A percentile compares a stretch with the other conserved stretches of the same genome.
These are phyloP conservation scores for Cucumis melo DNA, from an alignment of 306 rosid species.

Conservation along the genomic window DNA sequence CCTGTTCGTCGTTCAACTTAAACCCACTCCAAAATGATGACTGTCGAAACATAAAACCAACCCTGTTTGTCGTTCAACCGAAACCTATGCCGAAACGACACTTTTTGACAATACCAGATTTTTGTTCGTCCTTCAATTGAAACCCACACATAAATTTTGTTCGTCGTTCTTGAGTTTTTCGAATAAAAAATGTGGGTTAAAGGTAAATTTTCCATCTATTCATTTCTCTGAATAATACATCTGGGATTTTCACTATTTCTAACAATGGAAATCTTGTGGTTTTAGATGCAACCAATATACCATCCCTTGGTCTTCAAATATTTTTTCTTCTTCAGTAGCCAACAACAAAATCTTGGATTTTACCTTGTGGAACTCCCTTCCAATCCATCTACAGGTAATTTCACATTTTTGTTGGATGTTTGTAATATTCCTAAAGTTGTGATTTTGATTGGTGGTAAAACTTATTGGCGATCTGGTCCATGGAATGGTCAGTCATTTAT, in stretches of 20 bases:
- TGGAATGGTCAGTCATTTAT: neutral
- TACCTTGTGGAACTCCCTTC: constrained; percentile 8
- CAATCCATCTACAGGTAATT: neutral
- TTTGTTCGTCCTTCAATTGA: too few relatives aligned
- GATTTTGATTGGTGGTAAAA: neutral
- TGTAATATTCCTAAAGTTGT: neutral
- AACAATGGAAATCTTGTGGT: constrained; percentile 9
- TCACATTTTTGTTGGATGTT: neutral
- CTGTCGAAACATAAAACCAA: too few relatives aligned
- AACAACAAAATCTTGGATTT: neutral
- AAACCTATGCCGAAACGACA: too few relatives aligned
- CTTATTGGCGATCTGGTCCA: neutral
- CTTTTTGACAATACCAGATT: too few relatives aligned
- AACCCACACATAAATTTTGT: too few relatives aligned
- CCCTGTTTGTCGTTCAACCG: too few relatives aligned
- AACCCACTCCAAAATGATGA: too few relatives aligned
- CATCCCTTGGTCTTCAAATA: constrained; percentile 18
- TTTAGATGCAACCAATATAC: constrained; percentile 8
- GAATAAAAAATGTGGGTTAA: too few relatives aligned
- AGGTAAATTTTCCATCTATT: too few relatives aligned
- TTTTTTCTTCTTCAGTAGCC: neutral
- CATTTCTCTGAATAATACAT: neutral
- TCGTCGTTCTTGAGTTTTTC: too few relatives aligned
- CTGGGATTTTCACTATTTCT: constrained; percentile 8
- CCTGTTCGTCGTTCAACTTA: too few relatives aligned